Evolutionary conservation across 441 rosid species (phyloP), one percentile per base, ranked within the genome.

Genomic region (Corymbia citriodora): DNA sequence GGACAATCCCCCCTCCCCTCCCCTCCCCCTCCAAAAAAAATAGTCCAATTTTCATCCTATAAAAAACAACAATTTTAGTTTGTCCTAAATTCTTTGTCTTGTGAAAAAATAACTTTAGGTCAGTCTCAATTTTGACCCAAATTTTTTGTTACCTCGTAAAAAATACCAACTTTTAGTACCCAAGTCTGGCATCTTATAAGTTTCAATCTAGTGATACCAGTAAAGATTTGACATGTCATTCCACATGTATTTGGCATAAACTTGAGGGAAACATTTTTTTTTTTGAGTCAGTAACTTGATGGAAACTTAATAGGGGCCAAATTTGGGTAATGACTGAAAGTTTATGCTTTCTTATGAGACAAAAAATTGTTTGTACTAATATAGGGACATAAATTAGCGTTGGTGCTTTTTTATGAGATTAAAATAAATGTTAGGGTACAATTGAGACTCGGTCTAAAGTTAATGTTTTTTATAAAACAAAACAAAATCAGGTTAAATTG

Each of bases 181-280:
- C 0, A 59, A 59, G 15, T 25, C 0, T 25, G 2, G n/a, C 65
- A 59, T 59, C 15, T 11, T 0, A 10, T 29, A 59, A 25, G 65
- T 25, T 25, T 59, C 45, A 40, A 40, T 40, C 45, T 40, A 40
- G 45, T 40, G 45, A 40, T 40, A 5, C 45, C 45, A 59, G 25
- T 59, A 11, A 61, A 61, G 65, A 61, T 27, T 25, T 14, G 0
- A 10, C 65, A 2, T 59, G 65, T 25, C 1, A 25, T 59, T 27
- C 25, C 6, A 25, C 27, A 61, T 61, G 31, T 61, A 61, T 31
- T 61, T 0, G 2, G 16, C 6, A 27, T 23, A 57, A 57, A 57
- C 63, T 57, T 57, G 63, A 57, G 23, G 68, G 68, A 61, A 61
- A 61, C 65, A 33, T 40, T 40, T 40, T 40, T 40, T 40, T 40